Evolutionary conservation across 139 green algal species (phyloP).

Genomic region (Chlamydomonas sp.): DNA sequence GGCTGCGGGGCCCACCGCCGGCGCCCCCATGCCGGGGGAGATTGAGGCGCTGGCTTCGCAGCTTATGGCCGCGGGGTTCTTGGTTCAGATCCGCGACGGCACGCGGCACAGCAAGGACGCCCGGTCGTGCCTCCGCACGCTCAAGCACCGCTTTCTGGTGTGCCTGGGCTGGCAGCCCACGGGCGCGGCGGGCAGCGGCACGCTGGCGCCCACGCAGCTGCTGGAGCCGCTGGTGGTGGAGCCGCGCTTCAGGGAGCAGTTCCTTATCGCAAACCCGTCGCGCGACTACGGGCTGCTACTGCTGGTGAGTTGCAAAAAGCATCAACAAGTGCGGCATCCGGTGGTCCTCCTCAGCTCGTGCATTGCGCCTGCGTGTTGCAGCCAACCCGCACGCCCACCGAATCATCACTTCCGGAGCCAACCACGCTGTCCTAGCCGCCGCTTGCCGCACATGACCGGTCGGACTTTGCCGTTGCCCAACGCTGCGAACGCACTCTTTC

Average conservation of each 20-base stretch:
- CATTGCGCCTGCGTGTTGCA: no score
- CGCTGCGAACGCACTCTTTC: no score
- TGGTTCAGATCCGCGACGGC: constrained; percentile 48
- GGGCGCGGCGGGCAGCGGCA: not conserved
- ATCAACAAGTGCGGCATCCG: not conserved
- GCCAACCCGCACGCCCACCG: no score
- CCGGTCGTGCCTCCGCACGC: constrained; percentile 50
- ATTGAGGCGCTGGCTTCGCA: constrained; percentile 49
- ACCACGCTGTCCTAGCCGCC: not conserved
- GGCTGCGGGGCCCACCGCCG: not conserved
- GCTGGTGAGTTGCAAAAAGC: constrained; percentile 39
- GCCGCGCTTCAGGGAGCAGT: constrained; percentile 67
- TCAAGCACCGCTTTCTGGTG: constrained; percentile 61
- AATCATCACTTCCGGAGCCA: not conserved
- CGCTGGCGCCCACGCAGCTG: constrained; percentile 18
- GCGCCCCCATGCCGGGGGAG: constrained; percentile 10
- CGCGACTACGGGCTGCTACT: constrained; percentile 54
- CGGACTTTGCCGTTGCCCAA: no score
- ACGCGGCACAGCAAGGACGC: constrained; percentile 14
- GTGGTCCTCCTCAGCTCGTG: no score
- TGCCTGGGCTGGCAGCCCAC: constrained; percentile 41
- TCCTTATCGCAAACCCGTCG: constrained; percentile 59
- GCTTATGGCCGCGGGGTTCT: constrained; percentile 46
- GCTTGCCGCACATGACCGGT: not conserved
- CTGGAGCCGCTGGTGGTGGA: constrained; percentile 64